Conservation (phyloP, 331 rosid genomes). For the Arachis monticola region DNA sequence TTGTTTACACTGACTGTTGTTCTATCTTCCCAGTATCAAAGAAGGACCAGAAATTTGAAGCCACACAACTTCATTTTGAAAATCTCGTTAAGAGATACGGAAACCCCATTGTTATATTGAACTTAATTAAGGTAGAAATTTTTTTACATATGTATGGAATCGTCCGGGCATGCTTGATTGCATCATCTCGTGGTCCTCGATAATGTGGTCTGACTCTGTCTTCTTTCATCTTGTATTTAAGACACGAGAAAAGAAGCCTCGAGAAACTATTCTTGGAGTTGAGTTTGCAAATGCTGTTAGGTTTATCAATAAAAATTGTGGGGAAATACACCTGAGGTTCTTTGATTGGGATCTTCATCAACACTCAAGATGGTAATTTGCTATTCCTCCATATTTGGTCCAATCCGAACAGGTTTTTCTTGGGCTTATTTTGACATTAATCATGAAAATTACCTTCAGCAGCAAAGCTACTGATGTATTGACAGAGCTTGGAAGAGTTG, state of each 20-base stretch:
- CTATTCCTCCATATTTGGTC: constrained; percentile 20
- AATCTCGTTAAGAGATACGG: constrained; percentile 93
- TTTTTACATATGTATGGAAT: constrained; percentile 18
- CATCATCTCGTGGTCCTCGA: constrained; percentile 11
- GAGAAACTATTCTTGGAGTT: constrained; percentile 79
- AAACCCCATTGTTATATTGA: constrained; percentile 90
- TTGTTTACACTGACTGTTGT: constrained; percentile 37
- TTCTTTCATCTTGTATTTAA: constrained; percentile 38
- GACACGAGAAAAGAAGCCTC: constrained; percentile 90
- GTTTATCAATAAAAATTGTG: constrained; percentile 59
- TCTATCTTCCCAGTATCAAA: constrained; percentile 61
- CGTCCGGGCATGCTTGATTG: constrained; percentile 17
- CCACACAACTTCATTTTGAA: constrained; percentile 93
- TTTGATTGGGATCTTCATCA: constrained; percentile 91
- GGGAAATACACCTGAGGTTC: constrained; percentile 66
- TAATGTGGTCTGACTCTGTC: constrained; percentile 18
- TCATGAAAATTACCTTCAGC: constrained; percentile 42
- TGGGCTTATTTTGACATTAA: constrained; percentile 44
- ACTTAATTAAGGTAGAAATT: constrained; percentile 83
- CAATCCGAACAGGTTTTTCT: neutral
- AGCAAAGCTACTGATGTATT: constrained; percentile 84
- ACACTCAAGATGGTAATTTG: constrained; percentile 75
- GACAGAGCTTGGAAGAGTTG: constrained; percentile 73
- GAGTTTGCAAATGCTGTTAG: constrained; percentile 89
- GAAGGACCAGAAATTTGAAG: constrained; percentile 71